Conservation (phyloP, 805 yeast genomes). For the Yamadazyma sp. region DNA sequence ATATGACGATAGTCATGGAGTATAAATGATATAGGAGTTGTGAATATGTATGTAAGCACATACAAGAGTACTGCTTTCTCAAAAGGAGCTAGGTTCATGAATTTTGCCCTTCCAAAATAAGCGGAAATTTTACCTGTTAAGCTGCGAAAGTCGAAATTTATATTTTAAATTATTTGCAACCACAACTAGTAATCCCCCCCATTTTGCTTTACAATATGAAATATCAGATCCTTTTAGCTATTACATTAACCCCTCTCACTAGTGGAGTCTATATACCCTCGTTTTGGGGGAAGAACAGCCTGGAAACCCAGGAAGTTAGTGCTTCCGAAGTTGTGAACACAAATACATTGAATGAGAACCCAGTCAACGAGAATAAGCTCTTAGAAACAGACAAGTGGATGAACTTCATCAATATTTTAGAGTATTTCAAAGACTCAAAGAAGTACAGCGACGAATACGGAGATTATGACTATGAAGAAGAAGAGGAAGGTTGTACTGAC, state of each 20-base stretch:
- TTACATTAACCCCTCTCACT: too few relatives aligned
- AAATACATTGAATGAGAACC: too few relatives aligned
- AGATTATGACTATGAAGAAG: conserved; percentile 4
- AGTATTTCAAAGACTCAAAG: not conserved
- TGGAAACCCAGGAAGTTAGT: not conserved
- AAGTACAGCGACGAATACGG: conserved; percentile 1
- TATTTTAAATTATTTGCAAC: too few relatives aligned
- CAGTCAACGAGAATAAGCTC: too few relatives aligned
- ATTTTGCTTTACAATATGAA: too few relatives aligned
- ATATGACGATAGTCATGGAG: conserved; percentile 1
- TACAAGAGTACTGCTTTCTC: conserved; percentile 1
- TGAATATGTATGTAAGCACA: conserved; percentile 2
- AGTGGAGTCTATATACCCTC: too few relatives aligned
- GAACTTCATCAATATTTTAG: not conserved
- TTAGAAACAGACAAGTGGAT: too few relatives aligned
- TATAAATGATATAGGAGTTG: not conserved
- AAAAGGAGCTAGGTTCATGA: not conserved
- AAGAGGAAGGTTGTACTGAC: conserved; percentile 9
- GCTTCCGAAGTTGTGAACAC: not conserved
- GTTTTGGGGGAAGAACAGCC: not conserved
- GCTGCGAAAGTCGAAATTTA: conserved; percentile 1
- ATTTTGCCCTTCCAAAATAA: not conserved
- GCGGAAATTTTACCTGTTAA: not conserved
- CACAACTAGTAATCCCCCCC: too few relatives aligned
- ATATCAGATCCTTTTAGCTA: too few relatives aligned